These are phyloP conservation scores for Triticum monococcum DNA, from an alignment of 176 grass and related monocot genomes.

Conservation along the genomic window DNA sequence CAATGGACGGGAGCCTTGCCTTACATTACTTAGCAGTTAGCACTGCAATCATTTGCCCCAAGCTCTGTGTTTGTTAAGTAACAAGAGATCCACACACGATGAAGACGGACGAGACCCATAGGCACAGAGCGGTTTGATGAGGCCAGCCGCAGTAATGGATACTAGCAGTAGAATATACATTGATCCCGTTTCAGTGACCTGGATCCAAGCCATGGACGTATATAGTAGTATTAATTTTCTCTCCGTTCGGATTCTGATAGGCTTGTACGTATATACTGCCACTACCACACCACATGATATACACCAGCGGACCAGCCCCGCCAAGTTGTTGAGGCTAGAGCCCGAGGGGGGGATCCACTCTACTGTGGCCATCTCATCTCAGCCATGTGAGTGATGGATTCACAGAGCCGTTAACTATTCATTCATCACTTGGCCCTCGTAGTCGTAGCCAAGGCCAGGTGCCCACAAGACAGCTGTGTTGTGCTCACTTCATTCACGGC, in stretches of 20 bases:
- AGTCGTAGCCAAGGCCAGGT: too few species aligned
- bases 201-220: not conserved
- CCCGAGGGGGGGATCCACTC: not conserved
- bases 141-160: not conserved
- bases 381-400: not conserved
- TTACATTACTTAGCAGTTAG: too few species aligned
- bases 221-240: not conserved
- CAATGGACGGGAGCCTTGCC: not conserved
- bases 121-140: constrained; percentile 17
- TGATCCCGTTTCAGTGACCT: not conserved
- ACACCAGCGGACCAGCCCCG: too few species aligned
- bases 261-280: not conserved
- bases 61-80: not conserved
- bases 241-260: not conserved
- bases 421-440: not conserved
- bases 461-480: too few species aligned
- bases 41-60: not conserved
- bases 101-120: not conserved
- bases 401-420: not conserved
- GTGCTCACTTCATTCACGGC: too few species aligned
- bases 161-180: not conserved
- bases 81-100: constrained; percentile 7
- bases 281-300: not conserved
- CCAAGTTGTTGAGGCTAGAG: not conserved
- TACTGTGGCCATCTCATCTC: not conserved